Evolutionary conservation across 768 basidiomycete genomes (phyloP).

Genomic region (Imleria badia): DNA sequence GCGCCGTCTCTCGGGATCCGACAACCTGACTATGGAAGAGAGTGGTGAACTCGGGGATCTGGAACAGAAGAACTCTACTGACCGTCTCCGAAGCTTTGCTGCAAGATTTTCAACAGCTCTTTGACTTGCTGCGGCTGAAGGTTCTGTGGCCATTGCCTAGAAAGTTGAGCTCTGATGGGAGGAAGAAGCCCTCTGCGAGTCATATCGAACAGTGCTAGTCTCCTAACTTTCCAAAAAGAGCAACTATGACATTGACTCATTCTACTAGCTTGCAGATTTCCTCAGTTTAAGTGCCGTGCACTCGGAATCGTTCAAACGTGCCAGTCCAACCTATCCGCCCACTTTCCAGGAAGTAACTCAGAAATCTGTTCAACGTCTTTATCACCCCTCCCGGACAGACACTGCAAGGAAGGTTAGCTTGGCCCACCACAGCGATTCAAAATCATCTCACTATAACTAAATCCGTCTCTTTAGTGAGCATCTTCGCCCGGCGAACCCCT

Average conservation of each 20-base stretch:
- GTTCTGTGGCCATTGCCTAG: constrained; percentile 44
- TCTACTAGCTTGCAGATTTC: too few species aligned
- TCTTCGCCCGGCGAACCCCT: constrained; percentile 81
- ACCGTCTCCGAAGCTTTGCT: constrained; percentile 71
- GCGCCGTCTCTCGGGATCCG: constrained; percentile 84
- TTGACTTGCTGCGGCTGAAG: constrained; percentile 41
- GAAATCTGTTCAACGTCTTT: constrained; percentile 98
- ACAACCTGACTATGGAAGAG: constrained; percentile 70
- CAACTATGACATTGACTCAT: not conserved
- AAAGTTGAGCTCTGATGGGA: not conserved
- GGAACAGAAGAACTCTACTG: constrained; percentile 31
- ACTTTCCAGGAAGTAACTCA: constrained; percentile 86
- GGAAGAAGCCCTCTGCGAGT: constrained; percentile 12
- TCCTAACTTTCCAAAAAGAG: constrained; percentile 20
- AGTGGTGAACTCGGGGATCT: constrained; percentile 35
- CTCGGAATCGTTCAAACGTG: constrained; percentile 48
- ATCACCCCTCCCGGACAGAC: constrained; percentile 92
- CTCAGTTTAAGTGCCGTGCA: too few species aligned
- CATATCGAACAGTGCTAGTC: constrained; percentile 2
- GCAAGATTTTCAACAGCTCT: constrained; percentile 68
- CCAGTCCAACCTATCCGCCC: constrained; percentile 95
- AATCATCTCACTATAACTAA: constrained; percentile 77
- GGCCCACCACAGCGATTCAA: not conserved
- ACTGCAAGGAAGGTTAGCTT: constrained; percentile 44
- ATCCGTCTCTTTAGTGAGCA: constrained; percentile 78